Evolutionary conservation across 179 eudicot species (phyloP).

Genomic region (Kewa caespitosa): DNA sequence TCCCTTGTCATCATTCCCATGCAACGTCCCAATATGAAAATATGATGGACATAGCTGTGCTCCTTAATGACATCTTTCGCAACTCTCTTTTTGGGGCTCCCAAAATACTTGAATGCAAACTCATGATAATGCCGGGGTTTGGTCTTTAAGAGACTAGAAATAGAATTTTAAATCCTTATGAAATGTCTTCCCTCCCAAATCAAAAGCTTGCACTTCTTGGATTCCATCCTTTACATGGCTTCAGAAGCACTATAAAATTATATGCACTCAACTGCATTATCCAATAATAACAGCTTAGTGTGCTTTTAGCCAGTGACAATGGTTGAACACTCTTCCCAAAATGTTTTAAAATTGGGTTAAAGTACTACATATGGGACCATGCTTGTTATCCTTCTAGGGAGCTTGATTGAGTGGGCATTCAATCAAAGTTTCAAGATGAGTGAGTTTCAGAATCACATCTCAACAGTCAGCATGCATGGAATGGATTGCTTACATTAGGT

Average conservation of each 20-base stretch:
- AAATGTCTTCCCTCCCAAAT: background rate
- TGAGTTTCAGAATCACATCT: conserved; percentile 1
- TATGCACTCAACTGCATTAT: conserved; percentile 9
- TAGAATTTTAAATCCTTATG: background rate
- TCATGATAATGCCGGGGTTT: background rate
- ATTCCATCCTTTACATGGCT: conserved; percentile 22
- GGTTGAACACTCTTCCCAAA: background rate
- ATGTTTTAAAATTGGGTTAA: background rate
- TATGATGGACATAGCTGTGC: background rate
- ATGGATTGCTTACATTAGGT: background rate
- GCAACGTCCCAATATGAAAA: conserved; percentile 25
- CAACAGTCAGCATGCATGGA: background rate
- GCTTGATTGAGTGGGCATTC: conserved; percentile 15
- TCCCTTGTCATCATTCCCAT: conserved; percentile 17
- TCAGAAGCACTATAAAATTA: conserved; percentile 15
- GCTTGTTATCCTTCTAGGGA: conserved; percentile 21
- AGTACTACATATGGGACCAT: conserved; percentile 17
- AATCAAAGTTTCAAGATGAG: conserved; percentile 7
- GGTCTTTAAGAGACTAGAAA: background rate
- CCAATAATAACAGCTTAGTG: conserved; percentile 7
- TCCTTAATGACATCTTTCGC: background rate
- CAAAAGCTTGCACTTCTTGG: conserved; percentile 12
- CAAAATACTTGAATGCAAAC: background rate
- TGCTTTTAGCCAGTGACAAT: conserved; percentile 3
- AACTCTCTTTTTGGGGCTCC: background rate